Base-by-base conservation (phyloP, 1,284 basidiomycete genomes). In the Trametes hirsuta region DNA sequence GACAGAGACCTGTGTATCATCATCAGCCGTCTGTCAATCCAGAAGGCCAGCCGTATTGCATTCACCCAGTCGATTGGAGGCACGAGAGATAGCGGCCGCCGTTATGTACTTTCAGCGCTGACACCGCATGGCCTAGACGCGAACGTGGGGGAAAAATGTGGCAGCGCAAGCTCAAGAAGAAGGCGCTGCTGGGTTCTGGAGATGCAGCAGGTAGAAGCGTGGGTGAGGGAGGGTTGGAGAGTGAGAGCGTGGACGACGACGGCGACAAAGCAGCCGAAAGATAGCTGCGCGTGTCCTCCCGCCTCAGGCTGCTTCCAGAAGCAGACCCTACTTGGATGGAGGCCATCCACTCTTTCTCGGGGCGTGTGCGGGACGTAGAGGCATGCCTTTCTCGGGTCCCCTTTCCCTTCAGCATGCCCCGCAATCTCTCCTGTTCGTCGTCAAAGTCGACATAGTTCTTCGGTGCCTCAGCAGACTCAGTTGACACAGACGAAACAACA, bases 391-490 rank as follows among this genome's bases (percentile, higher is more conserved):
- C 81, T 65, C 77, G 81, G 18, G 75, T 76, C 25, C 74, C 71
- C 49, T 74, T 81, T 22, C 82, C 83, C 67, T 85, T 85, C 34
- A 93, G 72, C 71, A 92, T 78, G 40, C 84, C 86, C 68, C 89
- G 90, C 62, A 93, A 78, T 65, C 84, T 86, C 56, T 85, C 87
- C 5, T 87, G 79, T 69, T 93, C 91, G 44, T 91, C 88, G 3
- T 92, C 90, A 58, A 85, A 91, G 67, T 93, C 90, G 3, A 92
- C 86, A 66, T 82, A 86, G 66, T 86, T 90, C 74, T 84, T 90
- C 0, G 88, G 85, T 1, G 88, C 88, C 70, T 90, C 86, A 0
- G 82, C 88, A 62, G 82, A 82, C 63, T 90, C 87, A 12, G 77
- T 77, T 3, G 84, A 88, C 6, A 93, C 75, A 2, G 85, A 86